Base-by-base conservation (phyloP, 1,139 yeast species). In the Hansenula sp. region DNA sequence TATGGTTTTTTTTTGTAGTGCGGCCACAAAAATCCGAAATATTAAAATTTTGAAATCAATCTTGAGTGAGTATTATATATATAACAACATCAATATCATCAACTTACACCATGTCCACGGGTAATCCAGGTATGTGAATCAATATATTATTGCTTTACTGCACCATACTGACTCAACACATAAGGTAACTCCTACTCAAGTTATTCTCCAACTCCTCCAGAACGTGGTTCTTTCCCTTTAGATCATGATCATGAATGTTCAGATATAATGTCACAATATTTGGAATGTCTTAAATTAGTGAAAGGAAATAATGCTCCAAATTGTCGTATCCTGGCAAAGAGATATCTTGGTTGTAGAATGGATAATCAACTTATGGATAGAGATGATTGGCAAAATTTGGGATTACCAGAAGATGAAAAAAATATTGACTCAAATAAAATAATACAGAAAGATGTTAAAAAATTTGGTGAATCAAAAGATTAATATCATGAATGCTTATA, bases 191-290 rank as follows among this genome's bases (percentile, higher is more conserved):
- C 54, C 4, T 52, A 53, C 37, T 47, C 49, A 17, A 50, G 44
- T 38, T 55, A 44, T 37, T 33, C 86, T 17, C 96, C 97, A 13
- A 83, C 92, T 0, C 96, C 98, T 22, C 98, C 98, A 4, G 96
- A 90, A 53, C 70, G 96, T 53, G 98, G 98, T 0, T 86, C 97
- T 1, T 92, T 92, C 61, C 98, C 97, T 1, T 69, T 92, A 39
- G 98, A 92, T 56, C 98, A 92, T 58, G 86, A 79, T 46, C 86
- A 81, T 22, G 97, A 92, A 53, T 92, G 97, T 59, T 77, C 79
- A 16, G 70, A 70, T 20, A 75, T 79, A 46, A 92, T 89, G 95
- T 61, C 69, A 40, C 77, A 76, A 45, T 92, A 92, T 59, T 67
- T 92, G 47, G 68, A 78, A 41, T 92, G 98, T 63, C 67, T 92